Evolutionary conservation across 148 eudicot genomes (phyloP).

Genomic region (Talinum fruticosum): DNA sequence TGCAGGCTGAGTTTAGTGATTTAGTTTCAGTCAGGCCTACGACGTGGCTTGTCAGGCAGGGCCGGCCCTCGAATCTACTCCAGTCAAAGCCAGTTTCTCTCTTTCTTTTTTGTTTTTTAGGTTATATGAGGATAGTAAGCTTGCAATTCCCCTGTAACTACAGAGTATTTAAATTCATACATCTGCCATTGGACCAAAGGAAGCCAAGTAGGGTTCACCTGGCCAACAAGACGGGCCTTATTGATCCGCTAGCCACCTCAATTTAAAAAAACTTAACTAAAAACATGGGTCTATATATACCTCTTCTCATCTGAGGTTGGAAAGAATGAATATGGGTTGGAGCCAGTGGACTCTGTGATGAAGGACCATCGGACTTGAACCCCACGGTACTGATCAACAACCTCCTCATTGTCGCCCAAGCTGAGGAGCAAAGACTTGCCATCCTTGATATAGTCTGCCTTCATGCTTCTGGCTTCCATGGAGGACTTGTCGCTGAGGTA

Average conservation of each 20-base stretch:
- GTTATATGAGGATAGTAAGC: too few relatives aligned
- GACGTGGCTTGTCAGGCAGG: neutral
- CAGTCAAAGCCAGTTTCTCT: too few relatives aligned
- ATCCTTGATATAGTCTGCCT: slow-evolving; percentile 34
- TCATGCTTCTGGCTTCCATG: slow-evolving; percentile 31
- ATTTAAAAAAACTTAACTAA: neutral
- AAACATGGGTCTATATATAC: neutral
- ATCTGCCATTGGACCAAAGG: neutral
- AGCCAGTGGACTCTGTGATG: neutral
- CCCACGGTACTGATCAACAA: slow-evolving; percentile 34
- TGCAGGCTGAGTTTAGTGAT: neutral
- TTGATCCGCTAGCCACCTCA: too few relatives aligned
- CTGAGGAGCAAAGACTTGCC: slow-evolving; percentile 33
- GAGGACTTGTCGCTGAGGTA: slow-evolving; percentile 37
- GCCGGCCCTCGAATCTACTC: too few relatives aligned
- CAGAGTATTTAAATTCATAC: too few relatives aligned
- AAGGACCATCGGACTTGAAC: slow-evolving; percentile 39
- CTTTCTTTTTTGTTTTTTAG: too few relatives aligned
- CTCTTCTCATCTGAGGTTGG: slow-evolving; percentile 15
- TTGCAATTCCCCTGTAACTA: too few relatives aligned
- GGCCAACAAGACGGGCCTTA: neutral
- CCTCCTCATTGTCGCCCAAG: slow-evolving; percentile 43
- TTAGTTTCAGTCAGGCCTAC: too few relatives aligned
- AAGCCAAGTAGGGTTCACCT: too few relatives aligned
- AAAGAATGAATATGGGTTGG: neutral